Evolutionary conservation across 139 green algal genomes (phyloP).

Genomic region (Diplosphaera chodatii): DNA sequence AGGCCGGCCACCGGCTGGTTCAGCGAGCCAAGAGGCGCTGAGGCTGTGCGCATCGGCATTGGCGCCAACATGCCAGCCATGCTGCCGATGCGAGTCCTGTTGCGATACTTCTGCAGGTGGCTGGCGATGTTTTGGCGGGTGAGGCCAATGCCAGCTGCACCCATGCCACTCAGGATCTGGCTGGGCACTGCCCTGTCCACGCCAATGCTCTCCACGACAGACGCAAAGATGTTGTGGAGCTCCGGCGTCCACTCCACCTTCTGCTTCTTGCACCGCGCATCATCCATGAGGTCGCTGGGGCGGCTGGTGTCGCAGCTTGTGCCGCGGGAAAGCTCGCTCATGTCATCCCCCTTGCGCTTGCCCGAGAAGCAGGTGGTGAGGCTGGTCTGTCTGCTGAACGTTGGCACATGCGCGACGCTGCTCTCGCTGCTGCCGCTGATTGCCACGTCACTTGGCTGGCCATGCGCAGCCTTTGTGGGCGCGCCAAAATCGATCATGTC

Average conservation of each 20-base stretch:
- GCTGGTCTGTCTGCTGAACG: background rate
- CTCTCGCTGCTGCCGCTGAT: background rate
- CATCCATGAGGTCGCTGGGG: background rate
- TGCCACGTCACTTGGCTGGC: background rate
- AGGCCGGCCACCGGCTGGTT: background rate
- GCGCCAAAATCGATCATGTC: too few relatives aligned
- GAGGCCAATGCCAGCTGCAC: constrained; percentile 23
- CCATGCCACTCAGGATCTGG: constrained; percentile 50
- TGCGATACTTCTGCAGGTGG: constrained; percentile 50
- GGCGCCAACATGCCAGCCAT: too few relatives aligned
- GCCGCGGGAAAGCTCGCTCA: background rate
- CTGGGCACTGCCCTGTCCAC: constrained; percentile 52
- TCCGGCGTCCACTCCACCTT: constrained; percentile 49
- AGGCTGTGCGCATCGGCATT: background rate
- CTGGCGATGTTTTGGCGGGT: constrained; percentile 56
- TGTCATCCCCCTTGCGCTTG: background rate
- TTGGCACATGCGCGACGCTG: background rate
- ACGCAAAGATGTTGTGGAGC: constrained; percentile 44
- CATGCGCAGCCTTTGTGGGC: too few relatives aligned
- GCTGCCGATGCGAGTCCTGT: background rate
- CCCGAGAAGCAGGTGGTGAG: background rate
- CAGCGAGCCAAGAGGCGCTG: background rate
- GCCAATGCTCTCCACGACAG: constrained; percentile 46
- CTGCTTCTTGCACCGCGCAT: background rate
- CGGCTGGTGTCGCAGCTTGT: background rate